Evolutionary conservation across 2,329 filamentous ascomycete genomes (phyloP).

Genomic region (Aschersonia sp.): DNA sequence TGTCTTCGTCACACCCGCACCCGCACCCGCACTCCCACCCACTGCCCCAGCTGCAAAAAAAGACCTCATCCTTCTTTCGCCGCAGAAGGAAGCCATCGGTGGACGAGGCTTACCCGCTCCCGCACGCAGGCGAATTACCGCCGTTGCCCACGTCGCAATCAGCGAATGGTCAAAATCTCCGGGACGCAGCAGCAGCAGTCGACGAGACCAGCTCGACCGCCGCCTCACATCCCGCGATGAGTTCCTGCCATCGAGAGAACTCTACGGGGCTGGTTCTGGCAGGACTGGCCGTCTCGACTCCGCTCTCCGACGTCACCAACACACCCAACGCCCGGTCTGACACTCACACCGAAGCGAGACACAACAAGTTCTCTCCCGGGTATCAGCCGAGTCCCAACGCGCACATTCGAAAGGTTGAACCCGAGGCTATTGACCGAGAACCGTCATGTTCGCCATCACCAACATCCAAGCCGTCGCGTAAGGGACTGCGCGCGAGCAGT

Average conservation of each 20-base stretch:
- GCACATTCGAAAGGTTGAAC: slow-evolving; percentile 51
- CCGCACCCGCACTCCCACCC: slow-evolving; percentile 4
- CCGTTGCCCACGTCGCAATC: slow-evolving; percentile 22
- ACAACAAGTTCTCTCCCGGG: slow-evolving; percentile 51
- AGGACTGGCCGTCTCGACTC: slow-evolving; percentile 4
- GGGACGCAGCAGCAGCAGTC: slow-evolving; percentile 13
- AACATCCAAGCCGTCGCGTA: slow-evolving; percentile 15
- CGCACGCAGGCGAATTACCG: slow-evolving; percentile 27
- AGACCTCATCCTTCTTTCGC: slow-evolving; percentile 87
- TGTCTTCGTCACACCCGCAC: slow-evolving; percentile 26
- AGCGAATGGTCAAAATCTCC: slow-evolving; percentile 16
- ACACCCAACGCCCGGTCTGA: slow-evolving; percentile 4
- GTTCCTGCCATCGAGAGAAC: slow-evolving; percentile 50
- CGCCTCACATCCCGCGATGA: slow-evolving; percentile 77
- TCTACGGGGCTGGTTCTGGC: slow-evolving; percentile 15
- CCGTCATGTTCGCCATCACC: slow-evolving; percentile 17
- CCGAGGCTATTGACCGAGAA: slow-evolving; percentile 21
- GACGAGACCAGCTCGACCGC: slow-evolving; percentile 50
- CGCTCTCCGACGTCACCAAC: slow-evolving; percentile 13
- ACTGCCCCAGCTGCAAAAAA: slow-evolving; percentile 57
- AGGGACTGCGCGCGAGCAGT: slow-evolving; percentile 19
- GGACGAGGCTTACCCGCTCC: slow-evolving; percentile 52
- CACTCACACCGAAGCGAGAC: slow-evolving; percentile 13
- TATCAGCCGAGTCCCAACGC: slow-evolving; percentile 61
- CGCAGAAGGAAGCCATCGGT: slow-evolving; percentile 80